Percentiles rank a stretch among this genome's conserved stretches.
Evolutionary conservation across 176 grass and related monocot species (phyloP).

Genomic region (Aegilops longissima): DNA sequence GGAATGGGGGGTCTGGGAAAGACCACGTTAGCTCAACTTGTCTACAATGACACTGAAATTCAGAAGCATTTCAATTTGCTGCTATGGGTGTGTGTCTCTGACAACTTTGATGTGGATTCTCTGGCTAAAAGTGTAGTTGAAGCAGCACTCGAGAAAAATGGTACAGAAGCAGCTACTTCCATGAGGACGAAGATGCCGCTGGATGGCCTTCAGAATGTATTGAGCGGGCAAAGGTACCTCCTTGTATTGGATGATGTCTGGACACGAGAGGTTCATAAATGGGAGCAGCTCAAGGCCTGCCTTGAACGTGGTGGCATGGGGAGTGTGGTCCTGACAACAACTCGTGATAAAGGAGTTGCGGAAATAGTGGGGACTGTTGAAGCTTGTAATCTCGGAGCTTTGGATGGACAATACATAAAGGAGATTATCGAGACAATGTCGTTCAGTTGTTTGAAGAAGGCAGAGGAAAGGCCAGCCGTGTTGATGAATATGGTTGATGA

Average conservation of each 20-base stretch:
- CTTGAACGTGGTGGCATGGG: neutral
- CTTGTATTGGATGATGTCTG: neutral
- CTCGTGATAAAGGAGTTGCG: neutral
- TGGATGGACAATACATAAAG: neutral
- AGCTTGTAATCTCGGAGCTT: neutral
- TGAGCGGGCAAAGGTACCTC: neutral
- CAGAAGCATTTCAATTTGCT: neutral
- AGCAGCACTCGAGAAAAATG: neutral
- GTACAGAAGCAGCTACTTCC: too few relatives aligned
- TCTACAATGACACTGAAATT: neutral
- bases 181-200: neutral
- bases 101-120: neutral
- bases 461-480: neutral
- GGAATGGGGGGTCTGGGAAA: neutral
- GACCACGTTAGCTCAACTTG: neutral
- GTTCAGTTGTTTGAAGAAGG: neutral
- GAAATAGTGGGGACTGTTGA: neutral
- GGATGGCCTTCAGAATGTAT: neutral
- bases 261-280: neutral
- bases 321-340: neutral
- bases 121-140: neutral
- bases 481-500: slow-evolving; percentile 1
- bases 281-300: neutral
- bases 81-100: neutral
- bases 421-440: neutral